phyloP scores from a whole-genome alignment of 805 yeast species.

The Crinitomyces ghanaensis region DNA sequence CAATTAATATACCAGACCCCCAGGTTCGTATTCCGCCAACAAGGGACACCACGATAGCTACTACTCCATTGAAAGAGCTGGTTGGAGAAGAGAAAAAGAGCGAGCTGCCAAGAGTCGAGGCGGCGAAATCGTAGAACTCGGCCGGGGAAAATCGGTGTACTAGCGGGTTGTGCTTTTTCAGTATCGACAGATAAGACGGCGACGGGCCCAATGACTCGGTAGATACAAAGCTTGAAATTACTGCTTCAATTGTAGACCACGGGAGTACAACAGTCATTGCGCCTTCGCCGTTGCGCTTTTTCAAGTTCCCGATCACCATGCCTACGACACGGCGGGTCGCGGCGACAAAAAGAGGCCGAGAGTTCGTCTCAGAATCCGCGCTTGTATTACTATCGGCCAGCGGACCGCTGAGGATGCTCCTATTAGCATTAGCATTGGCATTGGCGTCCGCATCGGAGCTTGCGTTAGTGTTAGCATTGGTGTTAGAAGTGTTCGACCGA shows the following conservation, averaged over 20 bases:
- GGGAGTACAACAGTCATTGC: slow-evolving; percentile 21
- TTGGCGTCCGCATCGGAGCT: too few species aligned
- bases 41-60: slow-evolving; percentile 9
- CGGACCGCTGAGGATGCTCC: too few species aligned
- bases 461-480: too few species aligned
- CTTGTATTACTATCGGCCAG: too few species aligned
- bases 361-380: too few species aligned
- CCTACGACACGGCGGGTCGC: slow-evolving; percentile 15
- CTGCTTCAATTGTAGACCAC: slow-evolving; percentile 17
- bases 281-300: slow-evolving; percentile 24
- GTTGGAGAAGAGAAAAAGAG: background rate
- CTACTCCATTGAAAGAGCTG: slow-evolving; percentile 7
- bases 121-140: too few species aligned
- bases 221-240: background rate
- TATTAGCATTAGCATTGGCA: background rate
- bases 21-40: slow-evolving; percentile 20
- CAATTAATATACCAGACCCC: slow-evolving; percentile 28
- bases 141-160: too few species aligned
- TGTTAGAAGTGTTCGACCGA: too few species aligned
- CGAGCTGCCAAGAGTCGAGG: background rate
- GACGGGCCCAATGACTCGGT: background rate
- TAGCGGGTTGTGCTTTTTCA: too few species aligned
- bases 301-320: slow-evolving; percentile 20
- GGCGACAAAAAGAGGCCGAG: too few species aligned
- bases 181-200: background rate